These are phyloP conservation scores for Xylaria hypoxylon DNA, from an alignment of 2,329 filamentous ascomycete genomes.

Conservation along the genomic window DNA sequence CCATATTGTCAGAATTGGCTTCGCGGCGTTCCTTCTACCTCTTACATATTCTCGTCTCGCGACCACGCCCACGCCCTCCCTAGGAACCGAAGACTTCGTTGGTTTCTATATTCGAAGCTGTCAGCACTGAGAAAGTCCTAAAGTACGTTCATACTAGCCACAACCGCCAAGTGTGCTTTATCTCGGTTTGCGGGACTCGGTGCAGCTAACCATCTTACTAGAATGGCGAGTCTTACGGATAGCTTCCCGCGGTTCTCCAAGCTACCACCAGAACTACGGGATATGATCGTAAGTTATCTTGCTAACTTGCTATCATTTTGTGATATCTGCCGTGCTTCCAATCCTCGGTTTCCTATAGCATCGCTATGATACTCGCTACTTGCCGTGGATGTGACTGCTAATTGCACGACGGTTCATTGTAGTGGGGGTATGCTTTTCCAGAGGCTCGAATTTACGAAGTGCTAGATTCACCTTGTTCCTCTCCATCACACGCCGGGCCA, in stretches of 20 bases:
- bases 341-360: neutral
- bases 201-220: slow-evolving; percentile 7
- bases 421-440: slow-evolving; percentile 59
- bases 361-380: neutral
- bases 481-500: slow-evolving; percentile 53
- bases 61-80: neutral
- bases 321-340: neutral
- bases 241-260: slow-evolving; percentile 49
- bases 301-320: neutral
- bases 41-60: neutral
- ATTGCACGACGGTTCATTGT: slow-evolving; percentile 2
- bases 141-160: neutral
- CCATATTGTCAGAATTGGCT: neutral
- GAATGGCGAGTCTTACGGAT: slow-evolving; percentile 21
- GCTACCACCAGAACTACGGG: slow-evolving; percentile 59
- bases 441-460: slow-evolving; percentile 60
- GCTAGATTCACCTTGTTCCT: slow-evolving; percentile 58
- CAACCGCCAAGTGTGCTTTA: neutral
- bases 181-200: neutral
- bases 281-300: slow-evolving; percentile 52
- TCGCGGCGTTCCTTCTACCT: neutral
- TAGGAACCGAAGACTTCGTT: neutral
- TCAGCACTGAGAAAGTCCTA: neutral
- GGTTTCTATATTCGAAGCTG: slow-evolving; percentile 1
- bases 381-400: slow-evolving; percentile 6